Evolutionary conservation across 768 basidiomycete species (phyloP), one percentile per base, ranked within the genome.

Genomic region (Rhizopogon vulgaris): DNA sequence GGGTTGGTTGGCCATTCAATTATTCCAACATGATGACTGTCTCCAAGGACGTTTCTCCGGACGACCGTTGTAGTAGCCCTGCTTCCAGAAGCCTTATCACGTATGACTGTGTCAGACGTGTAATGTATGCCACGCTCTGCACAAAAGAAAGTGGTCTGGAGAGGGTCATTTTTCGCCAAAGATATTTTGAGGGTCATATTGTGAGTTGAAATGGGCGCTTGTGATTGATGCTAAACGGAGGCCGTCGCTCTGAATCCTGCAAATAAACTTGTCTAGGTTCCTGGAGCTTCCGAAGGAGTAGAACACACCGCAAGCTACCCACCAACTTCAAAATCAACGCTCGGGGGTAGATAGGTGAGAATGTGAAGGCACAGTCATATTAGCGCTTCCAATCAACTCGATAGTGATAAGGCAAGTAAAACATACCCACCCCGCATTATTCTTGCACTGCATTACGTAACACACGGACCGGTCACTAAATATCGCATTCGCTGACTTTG

Each of bases 1-100:
- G 15, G 22, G 2, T 45, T 55, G 4, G 43, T 49, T 3, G 63
- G 63, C 66, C 67, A 67, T 28, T 69, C 66, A 46, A 67, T 63
- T 37, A 63, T 32, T 17, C 66, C 66, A 22, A 65, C 63, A 37
- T 67, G 66, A 9, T 62, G 24, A 0, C 56, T 36, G 11, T 66
- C 60, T 2, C 65, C 67, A 0, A 42, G 12, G 8, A 27, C 22
- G 11, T 58, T 62, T 1, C 39, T 59, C 18, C 65, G 57, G 1
- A 58, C 66, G 49, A 67, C 22, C 22, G 65, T 62, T 3, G 66
- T 67, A 6, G 54, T 57, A 0, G 63, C 61, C 12, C 52, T 46
- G 3, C 10, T 28, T 6, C 63, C 61, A 24, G 39, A 49, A 0
- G 58, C 41, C 2, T 24, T 30, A 41, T 34, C 10, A 15, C 58